These are phyloP conservation scores for Apiospora arundinis DNA, from an alignment of 2,329 filamentous ascomycete genomes.

Conservation along the genomic window DNA sequence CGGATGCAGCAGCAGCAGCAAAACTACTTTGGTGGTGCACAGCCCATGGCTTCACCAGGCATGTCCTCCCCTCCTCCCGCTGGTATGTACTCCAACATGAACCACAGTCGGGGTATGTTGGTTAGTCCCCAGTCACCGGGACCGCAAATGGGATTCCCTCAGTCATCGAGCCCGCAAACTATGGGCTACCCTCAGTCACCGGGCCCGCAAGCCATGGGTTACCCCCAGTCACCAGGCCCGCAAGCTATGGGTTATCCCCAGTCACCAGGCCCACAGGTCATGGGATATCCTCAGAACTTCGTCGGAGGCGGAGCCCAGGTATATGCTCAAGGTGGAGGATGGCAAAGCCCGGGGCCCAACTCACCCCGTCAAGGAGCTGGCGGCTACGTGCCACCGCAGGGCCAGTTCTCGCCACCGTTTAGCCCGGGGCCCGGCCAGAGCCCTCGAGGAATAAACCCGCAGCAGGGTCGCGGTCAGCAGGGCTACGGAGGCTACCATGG, in stretches of 20 bases:
- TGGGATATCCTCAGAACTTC: constrained; percentile 34
- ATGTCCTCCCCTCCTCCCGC: constrained; percentile 33
- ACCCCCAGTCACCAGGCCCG: constrained; percentile 36
- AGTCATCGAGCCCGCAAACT: constrained; percentile 35
- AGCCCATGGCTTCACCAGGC: constrained; percentile 31
- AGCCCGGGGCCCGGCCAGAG: constrained; percentile 30
- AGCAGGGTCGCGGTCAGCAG: constrained; percentile 26
- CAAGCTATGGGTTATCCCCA: constrained; percentile 38
- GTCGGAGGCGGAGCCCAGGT: constrained; percentile 36
- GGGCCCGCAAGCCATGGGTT: constrained; percentile 35
- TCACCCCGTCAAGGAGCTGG: constrained; percentile 34
- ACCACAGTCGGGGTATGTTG: constrained; percentile 27
- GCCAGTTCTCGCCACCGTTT: constrained; percentile 30
- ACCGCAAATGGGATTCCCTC: constrained; percentile 24
- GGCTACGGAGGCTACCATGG: constrained; percentile 34
- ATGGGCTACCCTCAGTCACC: constrained; percentile 38
- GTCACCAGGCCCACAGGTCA: constrained; percentile 35
- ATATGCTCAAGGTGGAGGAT: constrained; percentile 44
- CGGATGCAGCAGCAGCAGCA: constrained; percentile 55
- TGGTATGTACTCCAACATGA: constrained; percentile 43
- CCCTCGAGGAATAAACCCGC: constrained; percentile 27
- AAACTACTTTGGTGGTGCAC: neutral
- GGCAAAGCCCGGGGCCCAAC: constrained; percentile 36
- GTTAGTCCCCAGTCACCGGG: neutral
- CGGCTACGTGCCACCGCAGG: constrained; percentile 34